These are phyloP conservation scores for Aspergillus jensenii DNA, from an alignment of 2,329 filamentous ascomycete species.

Conservation along the genomic window DNA sequence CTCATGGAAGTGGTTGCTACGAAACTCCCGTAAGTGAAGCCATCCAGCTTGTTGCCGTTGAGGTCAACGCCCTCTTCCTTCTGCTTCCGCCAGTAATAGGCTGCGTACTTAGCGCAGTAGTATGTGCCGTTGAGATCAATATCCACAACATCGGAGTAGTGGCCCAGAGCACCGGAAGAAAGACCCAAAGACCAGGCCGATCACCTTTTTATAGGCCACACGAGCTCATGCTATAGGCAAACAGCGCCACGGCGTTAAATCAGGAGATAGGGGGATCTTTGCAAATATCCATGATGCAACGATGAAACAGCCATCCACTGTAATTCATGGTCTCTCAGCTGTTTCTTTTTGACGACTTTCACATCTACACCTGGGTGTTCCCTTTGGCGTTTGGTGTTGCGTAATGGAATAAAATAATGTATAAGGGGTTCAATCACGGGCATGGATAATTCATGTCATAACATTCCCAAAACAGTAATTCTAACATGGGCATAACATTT, in stretches of 20 bases:
- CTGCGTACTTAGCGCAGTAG: no score
- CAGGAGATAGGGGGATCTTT: conserved; percentile 7
- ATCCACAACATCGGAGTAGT: conserved; percentile 41
- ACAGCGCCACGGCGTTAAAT: conserved; percentile 4
- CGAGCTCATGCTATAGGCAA: not conserved
- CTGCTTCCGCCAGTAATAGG: no score
- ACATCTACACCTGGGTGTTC: no score
- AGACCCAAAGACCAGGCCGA: no score
- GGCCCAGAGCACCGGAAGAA: not conserved
- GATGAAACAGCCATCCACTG: not conserved
- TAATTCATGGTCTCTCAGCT: not conserved
- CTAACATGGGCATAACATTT: not conserved
- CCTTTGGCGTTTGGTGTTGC: no score
- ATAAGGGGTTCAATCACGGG: not conserved
- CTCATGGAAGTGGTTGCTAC: no score
- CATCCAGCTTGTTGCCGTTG: no score
- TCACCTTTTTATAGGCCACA: no score
- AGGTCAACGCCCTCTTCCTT: no score
- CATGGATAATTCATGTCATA: not conserved
- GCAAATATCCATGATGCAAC: conserved; percentile 5
- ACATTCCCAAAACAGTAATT: not conserved
- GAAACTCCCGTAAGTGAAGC: no score
- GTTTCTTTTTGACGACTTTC: not conserved
- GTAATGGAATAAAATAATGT: not conserved
- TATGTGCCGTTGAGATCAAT: no score